These are phyloP conservation scores for Thermoascus crustaceus DNA, from an alignment of 2,329 filamentous ascomycete species.

Conservation along the genomic window DNA sequence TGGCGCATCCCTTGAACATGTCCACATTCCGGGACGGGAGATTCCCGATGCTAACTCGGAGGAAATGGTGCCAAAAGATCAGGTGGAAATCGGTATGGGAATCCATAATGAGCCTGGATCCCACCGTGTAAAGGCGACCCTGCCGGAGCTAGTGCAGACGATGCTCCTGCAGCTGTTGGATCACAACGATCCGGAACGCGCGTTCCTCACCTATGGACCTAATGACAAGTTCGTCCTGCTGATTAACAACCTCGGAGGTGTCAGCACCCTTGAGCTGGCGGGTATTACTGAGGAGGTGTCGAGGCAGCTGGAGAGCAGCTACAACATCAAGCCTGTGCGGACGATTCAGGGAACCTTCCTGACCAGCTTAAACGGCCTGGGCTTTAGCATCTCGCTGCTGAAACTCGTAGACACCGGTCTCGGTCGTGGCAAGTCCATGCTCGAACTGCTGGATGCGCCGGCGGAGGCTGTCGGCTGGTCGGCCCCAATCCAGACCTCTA, in stretches of 20 bases:
- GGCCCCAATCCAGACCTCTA: slow-evolving; percentile 49
- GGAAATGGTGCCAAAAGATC: slow-evolving; percentile 43
- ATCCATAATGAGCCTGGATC: slow-evolving; percentile 60
- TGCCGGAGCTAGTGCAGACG: slow-evolving; percentile 46
- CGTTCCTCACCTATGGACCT: slow-evolving; percentile 51
- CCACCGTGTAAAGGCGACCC: slow-evolving; percentile 41
- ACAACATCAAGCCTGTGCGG: slow-evolving; percentile 53
- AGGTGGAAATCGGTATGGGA: slow-evolving; percentile 64
- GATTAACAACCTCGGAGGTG: slow-evolving; percentile 62
- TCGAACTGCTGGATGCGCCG: slow-evolving; percentile 60
- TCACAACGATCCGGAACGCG: slow-evolving; percentile 54
- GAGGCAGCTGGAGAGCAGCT: slow-evolving; percentile 50
- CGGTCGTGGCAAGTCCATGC: slow-evolving; percentile 45
- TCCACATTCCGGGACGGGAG: slow-evolving; percentile 80
- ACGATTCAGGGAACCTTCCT: slow-evolving; percentile 61
- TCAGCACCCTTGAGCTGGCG: slow-evolving; percentile 58
- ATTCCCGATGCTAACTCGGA: slow-evolving; percentile 46
- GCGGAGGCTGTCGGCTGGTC: slow-evolving; percentile 61
- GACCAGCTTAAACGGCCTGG: slow-evolving; percentile 63
- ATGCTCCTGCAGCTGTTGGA: slow-evolving; percentile 61
- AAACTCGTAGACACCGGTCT: slow-evolving; percentile 54
- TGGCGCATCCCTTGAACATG: slow-evolving; percentile 76
- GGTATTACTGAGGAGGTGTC: slow-evolving; percentile 61
- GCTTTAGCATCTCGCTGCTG: slow-evolving; percentile 61
- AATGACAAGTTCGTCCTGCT: slow-evolving; percentile 55